These are phyloP conservation scores for Lichtheimia ramosa DNA, from an alignment of 371 early-diverging fungal genomes.

Conservation along the genomic window DNA sequence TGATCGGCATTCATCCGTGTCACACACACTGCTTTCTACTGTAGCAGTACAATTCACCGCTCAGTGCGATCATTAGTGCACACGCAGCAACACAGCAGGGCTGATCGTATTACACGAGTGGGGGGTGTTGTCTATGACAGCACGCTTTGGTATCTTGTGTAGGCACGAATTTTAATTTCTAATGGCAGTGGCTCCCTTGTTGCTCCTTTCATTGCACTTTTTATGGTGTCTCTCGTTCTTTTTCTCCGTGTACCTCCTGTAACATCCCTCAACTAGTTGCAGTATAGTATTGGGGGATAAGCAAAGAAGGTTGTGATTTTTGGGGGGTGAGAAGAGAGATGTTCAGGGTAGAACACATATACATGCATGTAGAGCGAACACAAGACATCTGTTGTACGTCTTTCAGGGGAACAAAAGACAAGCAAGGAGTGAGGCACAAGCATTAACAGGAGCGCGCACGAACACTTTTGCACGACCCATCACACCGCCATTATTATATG, in stretches of 20 bases:
- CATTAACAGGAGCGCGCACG: conserved; percentile 11
- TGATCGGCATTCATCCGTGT: conserved; percentile 1
- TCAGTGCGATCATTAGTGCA: background rate
- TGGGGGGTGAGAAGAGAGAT: background rate
- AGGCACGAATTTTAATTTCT: no score
- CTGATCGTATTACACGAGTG: background rate
- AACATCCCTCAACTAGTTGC: background rate
- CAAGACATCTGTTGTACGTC: background rate
- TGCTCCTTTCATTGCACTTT: background rate
- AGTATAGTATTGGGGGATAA: background rate
- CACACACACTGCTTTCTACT: background rate
- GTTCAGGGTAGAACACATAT: conserved; percentile 1
- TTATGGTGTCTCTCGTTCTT: background rate
- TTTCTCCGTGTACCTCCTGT: background rate
- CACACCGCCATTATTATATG: conserved; percentile 1
- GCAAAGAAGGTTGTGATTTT: background rate
- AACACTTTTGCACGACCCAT: conserved; percentile 5
- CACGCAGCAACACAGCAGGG: conserved; percentile 2
- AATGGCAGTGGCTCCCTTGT: no score
- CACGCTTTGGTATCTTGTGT: no score
- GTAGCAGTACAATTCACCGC: background rate
- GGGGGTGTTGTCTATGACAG: no score
- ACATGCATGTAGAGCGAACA: background rate
- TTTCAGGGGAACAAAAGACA: conserved; percentile 2
- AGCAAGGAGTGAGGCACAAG: background rate